These are phyloP conservation scores for Tricholoma sp. DNA, from an alignment of 768 basidiomycete species.

Conservation along the genomic window DNA sequence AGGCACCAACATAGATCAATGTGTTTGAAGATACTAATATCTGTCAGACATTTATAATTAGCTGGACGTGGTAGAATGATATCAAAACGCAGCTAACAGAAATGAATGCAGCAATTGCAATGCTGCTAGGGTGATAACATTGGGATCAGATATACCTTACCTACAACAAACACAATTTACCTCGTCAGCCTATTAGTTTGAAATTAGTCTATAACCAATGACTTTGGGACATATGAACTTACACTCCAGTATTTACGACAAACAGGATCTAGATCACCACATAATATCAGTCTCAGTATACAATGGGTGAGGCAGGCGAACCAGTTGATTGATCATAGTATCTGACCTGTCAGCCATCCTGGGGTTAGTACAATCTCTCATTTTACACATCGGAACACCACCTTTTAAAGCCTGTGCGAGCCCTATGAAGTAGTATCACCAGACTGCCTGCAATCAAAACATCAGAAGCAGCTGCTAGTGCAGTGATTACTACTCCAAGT, in stretches of 20 bases:
- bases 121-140: not conserved
- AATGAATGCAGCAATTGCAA: no score
- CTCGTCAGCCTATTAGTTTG: no score
- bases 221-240: not conserved
- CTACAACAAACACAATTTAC: not conserved
- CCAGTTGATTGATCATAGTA: no score
- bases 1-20: slow-evolving; percentile 27
- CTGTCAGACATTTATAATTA: slow-evolving; percentile 8
- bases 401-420: no score
- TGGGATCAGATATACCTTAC: not conserved
- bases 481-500: slow-evolving; percentile 48
- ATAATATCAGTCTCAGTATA: not conserved
- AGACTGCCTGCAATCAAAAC: slow-evolving; percentile 45
- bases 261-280: no score
- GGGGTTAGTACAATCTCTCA: no score
- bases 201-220: not conserved
- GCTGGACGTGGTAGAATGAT: not conserved
- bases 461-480: slow-evolving; percentile 41
- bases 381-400: no score
- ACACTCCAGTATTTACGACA: no score
- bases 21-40: slow-evolving; percentile 21
- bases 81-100: not conserved
- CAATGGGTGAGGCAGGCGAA: not conserved
- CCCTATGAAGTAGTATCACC: slow-evolving; percentile 38
- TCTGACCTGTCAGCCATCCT: no score